A percentile compares a stretch with the other conserved stretches of the same genome.
These are phyloP conservation scores for Mycena crocata DNA, from an alignment of 768 basidiomycete species.

Conservation along the genomic window DNA sequence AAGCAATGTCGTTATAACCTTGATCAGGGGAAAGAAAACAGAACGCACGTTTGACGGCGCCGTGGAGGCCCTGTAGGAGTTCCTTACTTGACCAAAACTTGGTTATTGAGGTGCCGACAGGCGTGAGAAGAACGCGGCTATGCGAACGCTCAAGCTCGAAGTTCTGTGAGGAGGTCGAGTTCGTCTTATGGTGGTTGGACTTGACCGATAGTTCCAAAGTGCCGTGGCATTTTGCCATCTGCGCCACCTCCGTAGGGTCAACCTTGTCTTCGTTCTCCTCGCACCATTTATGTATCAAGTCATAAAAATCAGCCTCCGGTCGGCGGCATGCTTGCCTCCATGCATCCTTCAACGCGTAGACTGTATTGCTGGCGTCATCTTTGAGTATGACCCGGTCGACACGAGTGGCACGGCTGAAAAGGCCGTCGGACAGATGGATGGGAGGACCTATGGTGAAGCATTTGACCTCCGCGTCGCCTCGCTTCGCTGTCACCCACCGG, in stretches of 20 bases:
- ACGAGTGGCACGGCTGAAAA: slow-evolving; percentile 25
- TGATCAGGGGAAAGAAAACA: not conserved
- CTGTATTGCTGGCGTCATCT: slow-evolving; percentile 16
- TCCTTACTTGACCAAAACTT: not conserved
- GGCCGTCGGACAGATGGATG: not conserved
- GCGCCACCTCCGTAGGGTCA: not conserved
- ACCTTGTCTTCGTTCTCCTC: not conserved
- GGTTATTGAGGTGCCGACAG: slow-evolving; percentile 17
- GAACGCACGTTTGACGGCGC: slow-evolving; percentile 6
- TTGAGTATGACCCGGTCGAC: slow-evolving; percentile 22
- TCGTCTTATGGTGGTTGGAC: not conserved
- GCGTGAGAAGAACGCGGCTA: slow-evolving; percentile 10
- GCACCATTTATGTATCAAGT: slow-evolving; percentile 3
- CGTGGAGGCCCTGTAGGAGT: not conserved
- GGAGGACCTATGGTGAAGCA: slow-evolving; percentile 13
- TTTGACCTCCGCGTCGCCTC: too few species aligned
- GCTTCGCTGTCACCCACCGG: slow-evolving; percentile 17
- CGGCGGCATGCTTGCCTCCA: slow-evolving; percentile 20
- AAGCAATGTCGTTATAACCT: not conserved
- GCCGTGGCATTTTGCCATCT: slow-evolving; percentile 22
- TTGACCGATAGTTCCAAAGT: slow-evolving; percentile 7
- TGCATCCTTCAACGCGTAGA: slow-evolving; percentile 27
- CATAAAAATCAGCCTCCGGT: slow-evolving; percentile 25
- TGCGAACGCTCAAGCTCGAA: slow-evolving; percentile 4
- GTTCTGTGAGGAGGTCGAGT: not conserved